Base-by-base conservation (phyloP, 805 yeast genomes). In the Ogataea nonfermentans region DNA sequence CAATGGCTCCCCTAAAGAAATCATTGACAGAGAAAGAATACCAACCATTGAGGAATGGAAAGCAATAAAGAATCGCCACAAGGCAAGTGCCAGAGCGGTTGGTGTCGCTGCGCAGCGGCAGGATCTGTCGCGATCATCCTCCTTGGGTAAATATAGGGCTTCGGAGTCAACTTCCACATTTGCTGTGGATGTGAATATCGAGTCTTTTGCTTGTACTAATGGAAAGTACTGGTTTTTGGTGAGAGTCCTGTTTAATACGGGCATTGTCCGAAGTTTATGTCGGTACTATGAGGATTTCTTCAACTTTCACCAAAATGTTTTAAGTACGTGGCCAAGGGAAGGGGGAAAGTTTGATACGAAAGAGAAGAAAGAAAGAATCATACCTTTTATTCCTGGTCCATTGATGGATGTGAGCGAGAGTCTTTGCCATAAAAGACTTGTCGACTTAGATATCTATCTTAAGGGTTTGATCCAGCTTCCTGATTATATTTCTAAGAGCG, bases 31-130 rank as follows among this genome's bases (percentile, higher is more conserved):
- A 22, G 88, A 85, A 30, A 76, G 78, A 37, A 74, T 93, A 47
- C 99, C 99, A 11, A 80, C 90, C 0, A 96, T 93, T 12, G 96
- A 89, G 48, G 93, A 89, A 58, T 93, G 99, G 99, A 93, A 93
- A 64, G 77, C 75, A 38, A 78, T 78, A 49, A 88, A 93, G 20
- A 95, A 96, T 11, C 85, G 79, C 60, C 95, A 93, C 63, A 91
- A 91, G 64, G 96, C 96, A 2, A 79, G 87, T 47, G 81, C 90
- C 25, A 86, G 56, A 43, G 38, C 49, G 3, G 66, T 61, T n/a
- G 66, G 66, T 2, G 34, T 44, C 19, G 48, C 49, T 25, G 52
- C 48, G 9, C 48, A 43, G 12, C 44, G 40, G 8, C 29, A 29
- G 12, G 37, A 13, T 14, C 24, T 37, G 32, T 33, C 47, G 15